Base-by-base conservation (phyloP, 495 filamentous ascomycete genomes). In the Pseudoneurospora amorphoporcata region DNA sequence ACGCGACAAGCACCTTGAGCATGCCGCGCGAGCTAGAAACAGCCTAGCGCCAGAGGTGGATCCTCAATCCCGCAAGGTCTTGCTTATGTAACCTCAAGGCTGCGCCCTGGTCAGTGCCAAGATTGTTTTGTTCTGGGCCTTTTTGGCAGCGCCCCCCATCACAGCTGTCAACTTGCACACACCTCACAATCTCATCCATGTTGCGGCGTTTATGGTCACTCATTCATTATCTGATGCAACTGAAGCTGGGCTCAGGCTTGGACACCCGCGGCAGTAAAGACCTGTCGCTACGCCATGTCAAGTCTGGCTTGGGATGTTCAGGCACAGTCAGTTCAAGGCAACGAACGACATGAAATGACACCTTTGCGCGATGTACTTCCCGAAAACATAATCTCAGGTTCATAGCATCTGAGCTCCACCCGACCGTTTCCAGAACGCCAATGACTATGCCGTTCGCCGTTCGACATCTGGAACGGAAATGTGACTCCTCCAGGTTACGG, bases 1-100 rank as follows among this genome's bases (percentile, higher is more conserved):
- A 71, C 70, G 70, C 70, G 70, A 71, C 43, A 61, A 61, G 53
- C 53, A 61, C 53, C 32, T 61, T 61, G 53, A 61, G 53, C 53
- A 61, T 61, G 53, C 53, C 53, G 53, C 53, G 53, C 53, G 53
- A 61, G 53, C 53, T 61, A 61, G 53, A 61, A 61, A 61, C 23
- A 61, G 12, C 53, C 53, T 61, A 61, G 53, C 53, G 53, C 23
- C 10, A 32, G 3, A 16, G 53, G 53, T 61, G 53, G 53, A 23
- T 61, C 23, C 53, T 53, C 2, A 5, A 9, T 2, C 19, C 19
- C 45, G 19, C 53, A 61, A 61, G 7, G 6, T 0, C 0, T 1
- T 12, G 53, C 53, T 61, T 61, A 61, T 35, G 53, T 61, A 32
- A n/a, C n/a, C n/a, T n/a, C n/a, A n/a, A 61, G 29, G 23, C 12